Base-by-base conservation (phyloP, 805 yeast genomes). In the Candida nonsorbophila region DNA sequence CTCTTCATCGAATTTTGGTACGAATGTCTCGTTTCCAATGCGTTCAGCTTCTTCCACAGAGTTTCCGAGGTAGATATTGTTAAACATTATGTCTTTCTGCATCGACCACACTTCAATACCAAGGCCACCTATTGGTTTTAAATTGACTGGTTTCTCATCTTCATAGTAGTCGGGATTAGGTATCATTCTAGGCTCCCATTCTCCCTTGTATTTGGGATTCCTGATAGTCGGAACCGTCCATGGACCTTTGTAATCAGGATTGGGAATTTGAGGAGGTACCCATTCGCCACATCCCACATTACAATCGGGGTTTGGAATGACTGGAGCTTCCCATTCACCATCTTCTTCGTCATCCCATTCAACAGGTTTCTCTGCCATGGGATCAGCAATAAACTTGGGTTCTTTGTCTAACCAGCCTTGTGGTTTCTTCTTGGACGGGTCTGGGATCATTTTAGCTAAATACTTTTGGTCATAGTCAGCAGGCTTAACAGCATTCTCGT, bases 51-150 rank as follows among this genome's bases (percentile, higher is more conserved):
- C 95, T 21, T 60, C 64, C n/a, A 87, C 62, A 2, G 84, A 76
- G 49, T 84, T 88, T 17, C 96, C 96, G 37, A 87, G 53, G 52
- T 87, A 88, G 37, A 87, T 74, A 58, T 87, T 84, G 53, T 85
- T 85, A 51, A 87, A 84, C 51, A 84, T 43, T 28, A 86, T 73
- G 28, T 83, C 74, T 24, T 68, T 67, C 40, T 84, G 79, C 79
- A 87, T 81, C 26, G 90, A 74, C 95, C 95, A 87, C 39, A 87
- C 62, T 55, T 87, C 97, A 47, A 88, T 84, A 6, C 94, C 95
- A 25, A 86, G 44, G 7, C 83, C 94, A 14, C 87, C 88, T 39
- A 85, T 74, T 19, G 78, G 74, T 42, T 74, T 79, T 34, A 80
- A 54, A 40, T 77, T 63, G 7, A 80, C 63, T 4, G 92, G 87